Base-by-base conservation (phyloP, 176 grass and related monocot species). In the Zoysia pacifica region DNA sequence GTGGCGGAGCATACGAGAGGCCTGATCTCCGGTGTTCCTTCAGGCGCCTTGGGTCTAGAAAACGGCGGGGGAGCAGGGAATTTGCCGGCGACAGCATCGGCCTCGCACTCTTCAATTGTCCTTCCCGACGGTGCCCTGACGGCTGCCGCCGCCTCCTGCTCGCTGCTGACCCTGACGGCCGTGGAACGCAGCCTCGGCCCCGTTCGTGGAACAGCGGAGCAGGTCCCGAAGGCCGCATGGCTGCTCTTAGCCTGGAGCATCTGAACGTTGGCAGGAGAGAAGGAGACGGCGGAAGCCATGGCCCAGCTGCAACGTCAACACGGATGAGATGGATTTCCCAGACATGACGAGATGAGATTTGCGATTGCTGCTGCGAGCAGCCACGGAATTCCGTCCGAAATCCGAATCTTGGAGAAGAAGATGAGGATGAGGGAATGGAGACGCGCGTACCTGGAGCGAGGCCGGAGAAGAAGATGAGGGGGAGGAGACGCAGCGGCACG, bases 91-190 rank as follows among this genome's bases (percentile, higher is more conserved):
- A 93, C 96, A 67, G 96, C 96, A 18, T 89, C 92, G 16, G 92
- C 92, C 83, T 98, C 96, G 20, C 92, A 98, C 80, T 98, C 96
- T 86, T 98, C 92, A n/a, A 94, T 92, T 49, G 72, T 94, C 85
- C 86, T 82, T 38, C 90, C 84, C 7, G 90, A 91, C 45, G 78
- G 91, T 37, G 75, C 86, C 84, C 88, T 94, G 63, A 94, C 59
- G 10, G 74, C 70, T 11, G 83, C 67, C 5, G 79, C 61, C 2
- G 72, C 78, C 74, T 89, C 90, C 76, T 89, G 78, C 69, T 93
- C 90, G 62, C 68, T 94, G 84, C 84, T 91, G 50, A 91, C 88
- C 87, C 81, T 86, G 59, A 95, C 76, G 62, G 65, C 78, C 50
- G 48, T 45, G 83, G 81, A 80, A 11, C 72, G 79, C 79, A 7